phyloP scores from a whole-genome alignment of 2,329 filamentous ascomycete species.

The Exophiala spinifera region DNA sequence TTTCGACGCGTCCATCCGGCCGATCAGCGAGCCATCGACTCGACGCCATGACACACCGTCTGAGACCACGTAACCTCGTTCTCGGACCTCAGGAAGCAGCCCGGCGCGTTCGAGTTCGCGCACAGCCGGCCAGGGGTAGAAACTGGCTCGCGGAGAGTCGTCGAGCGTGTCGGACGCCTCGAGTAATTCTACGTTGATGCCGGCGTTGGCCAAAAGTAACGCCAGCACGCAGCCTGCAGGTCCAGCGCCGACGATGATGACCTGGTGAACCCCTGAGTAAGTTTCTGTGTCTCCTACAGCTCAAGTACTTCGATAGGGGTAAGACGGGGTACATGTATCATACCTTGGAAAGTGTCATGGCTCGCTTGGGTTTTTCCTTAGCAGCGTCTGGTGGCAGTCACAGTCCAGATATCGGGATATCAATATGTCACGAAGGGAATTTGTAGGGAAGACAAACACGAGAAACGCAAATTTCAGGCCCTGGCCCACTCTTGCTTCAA shows the following conservation, averaged over 20 bases:
- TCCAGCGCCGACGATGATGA: constrained; percentile 32
- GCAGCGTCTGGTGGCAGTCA: too few relatives aligned
- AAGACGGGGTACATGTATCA: too few relatives aligned
- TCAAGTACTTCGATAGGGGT: too few relatives aligned
- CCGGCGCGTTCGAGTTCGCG: constrained; percentile 59
- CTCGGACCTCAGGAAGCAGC: constrained; percentile 52
- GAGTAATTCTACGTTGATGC: constrained; percentile 38
- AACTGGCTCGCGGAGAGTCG: constrained; percentile 59
- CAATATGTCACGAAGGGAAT: too few relatives aligned
- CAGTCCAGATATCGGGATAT: too few relatives aligned
- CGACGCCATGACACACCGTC: constrained; percentile 45
- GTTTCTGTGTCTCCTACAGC: not conserved
- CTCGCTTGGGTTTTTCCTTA: too few relatives aligned
- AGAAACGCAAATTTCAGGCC: too few relatives aligned
- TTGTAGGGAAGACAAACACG: too few relatives aligned
- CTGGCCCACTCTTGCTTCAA: too few relatives aligned
- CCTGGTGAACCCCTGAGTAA: not conserved
- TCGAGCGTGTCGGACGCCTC: constrained; percentile 56
- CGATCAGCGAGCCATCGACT: constrained; percentile 35
- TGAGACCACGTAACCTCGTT: constrained; percentile 40
- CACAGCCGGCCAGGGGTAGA: constrained; percentile 59
- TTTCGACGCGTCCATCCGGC: constrained; percentile 18
- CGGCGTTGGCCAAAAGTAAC: constrained; percentile 33
- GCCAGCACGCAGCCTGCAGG: constrained; percentile 33
- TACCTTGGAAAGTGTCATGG: too few relatives aligned